These are phyloP conservation scores for Trametes villosa DNA, from an alignment of 768 basidiomycete species.

Conservation along the genomic window DNA sequence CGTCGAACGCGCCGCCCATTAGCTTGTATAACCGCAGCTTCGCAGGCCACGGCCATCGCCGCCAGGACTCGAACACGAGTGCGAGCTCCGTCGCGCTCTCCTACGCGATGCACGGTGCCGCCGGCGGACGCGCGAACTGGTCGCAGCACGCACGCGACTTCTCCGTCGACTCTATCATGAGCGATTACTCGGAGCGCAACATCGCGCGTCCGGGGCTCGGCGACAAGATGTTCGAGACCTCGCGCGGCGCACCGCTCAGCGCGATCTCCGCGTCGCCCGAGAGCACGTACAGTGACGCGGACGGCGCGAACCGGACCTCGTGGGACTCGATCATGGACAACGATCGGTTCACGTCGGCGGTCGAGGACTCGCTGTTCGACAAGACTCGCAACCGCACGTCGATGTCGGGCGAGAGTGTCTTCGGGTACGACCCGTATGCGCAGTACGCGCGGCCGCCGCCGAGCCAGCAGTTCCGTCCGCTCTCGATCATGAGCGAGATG, in stretches of 20 bases:
- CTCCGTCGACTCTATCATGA: constrained; percentile 69
- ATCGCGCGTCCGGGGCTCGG: constrained; percentile 75
- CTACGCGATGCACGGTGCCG: constrained; percentile 56
- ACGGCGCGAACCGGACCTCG: constrained; percentile 42
- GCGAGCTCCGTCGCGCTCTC: constrained; percentile 60
- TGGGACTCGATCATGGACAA: constrained; percentile 73
- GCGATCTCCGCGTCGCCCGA: constrained; percentile 72
- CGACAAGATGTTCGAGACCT: constrained; percentile 86
- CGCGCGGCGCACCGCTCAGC: constrained; percentile 55
- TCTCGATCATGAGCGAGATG: constrained; percentile 63
- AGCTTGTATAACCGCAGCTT: constrained; percentile 75
- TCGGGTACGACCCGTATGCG: constrained; percentile 52
- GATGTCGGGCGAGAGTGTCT: constrained; percentile 62
- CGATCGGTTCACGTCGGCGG: constrained; percentile 36
- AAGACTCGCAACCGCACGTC: constrained; percentile 58
- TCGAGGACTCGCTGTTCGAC: constrained; percentile 47
- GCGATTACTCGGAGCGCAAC: constrained; percentile 61
- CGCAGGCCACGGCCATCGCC: constrained; percentile 43
- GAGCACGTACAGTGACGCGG: constrained; percentile 41
- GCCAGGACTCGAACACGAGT: constrained; percentile 64
- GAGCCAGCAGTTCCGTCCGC: constrained; percentile 59
- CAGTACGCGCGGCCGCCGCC: constrained; percentile 45
- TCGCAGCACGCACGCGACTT: constrained; percentile 56
- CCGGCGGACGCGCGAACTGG: constrained; percentile 63
- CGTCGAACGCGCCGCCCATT: constrained; percentile 67